These are phyloP conservation scores for Komagataella pastoris DNA, from an alignment of 805 yeast genomes.

Conservation along the genomic window DNA sequence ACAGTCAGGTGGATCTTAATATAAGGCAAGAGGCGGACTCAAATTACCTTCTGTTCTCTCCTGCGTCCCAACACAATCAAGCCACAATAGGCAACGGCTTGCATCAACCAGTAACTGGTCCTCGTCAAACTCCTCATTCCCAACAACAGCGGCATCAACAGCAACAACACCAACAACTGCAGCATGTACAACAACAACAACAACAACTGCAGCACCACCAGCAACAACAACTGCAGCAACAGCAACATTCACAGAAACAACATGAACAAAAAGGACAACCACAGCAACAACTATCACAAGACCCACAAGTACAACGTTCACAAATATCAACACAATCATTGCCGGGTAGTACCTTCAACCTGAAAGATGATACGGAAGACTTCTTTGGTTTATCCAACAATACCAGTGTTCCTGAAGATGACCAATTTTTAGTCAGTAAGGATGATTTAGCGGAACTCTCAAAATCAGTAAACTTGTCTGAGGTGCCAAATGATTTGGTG, in stretches of 20 bases:
- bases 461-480: neutral
- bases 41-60: neutral
- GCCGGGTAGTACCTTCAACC: neutral
- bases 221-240: constrained; percentile 6
- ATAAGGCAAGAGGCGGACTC: neutral
- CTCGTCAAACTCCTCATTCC: neutral
- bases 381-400: neutral
- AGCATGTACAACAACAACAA: constrained; percentile 6
- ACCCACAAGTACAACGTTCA: neutral
- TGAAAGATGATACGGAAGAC: neutral
- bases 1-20: neutral
- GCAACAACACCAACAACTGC: constrained; percentile 3
- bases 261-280: constrained; percentile 4
- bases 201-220: constrained; percentile 6
- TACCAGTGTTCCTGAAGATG: neutral
- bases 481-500: neutral
- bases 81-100: neutral
- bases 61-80: neutral
- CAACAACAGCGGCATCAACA: neutral
- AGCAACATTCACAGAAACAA: constrained; percentile 1
- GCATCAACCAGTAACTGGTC: neutral
- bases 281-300: constrained; percentile 4
- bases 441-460: neutral
- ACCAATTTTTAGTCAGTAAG: neutral
- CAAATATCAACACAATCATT: neutral